Conservation (phyloP, 2,329 filamentous ascomycete species). For the Paramyrothecium sp. region DNA sequence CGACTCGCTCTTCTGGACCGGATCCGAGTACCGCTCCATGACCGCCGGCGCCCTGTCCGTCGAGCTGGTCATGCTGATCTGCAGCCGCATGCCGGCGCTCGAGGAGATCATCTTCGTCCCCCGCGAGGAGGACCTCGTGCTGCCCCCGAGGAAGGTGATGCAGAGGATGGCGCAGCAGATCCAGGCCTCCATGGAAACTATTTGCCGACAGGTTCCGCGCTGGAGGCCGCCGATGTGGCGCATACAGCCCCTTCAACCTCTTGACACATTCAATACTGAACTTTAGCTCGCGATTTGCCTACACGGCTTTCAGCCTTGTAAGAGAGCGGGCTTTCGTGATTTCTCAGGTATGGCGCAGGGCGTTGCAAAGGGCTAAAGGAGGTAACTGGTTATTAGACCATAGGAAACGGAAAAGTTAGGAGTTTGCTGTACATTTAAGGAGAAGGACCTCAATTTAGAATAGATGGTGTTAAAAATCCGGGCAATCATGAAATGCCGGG, state of each 20-base stretch:
- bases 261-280: neutral
- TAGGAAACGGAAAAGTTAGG: too few species aligned
- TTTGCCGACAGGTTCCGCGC: slow-evolving; percentile 24
- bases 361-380: too few species aligned
- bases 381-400: too few species aligned
- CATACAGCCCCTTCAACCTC: slow-evolving; percentile 27
- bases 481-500: too few species aligned
- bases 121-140: slow-evolving; percentile 28
- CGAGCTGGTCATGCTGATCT: slow-evolving; percentile 37
- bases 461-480: too few species aligned
- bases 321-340: too few species aligned
- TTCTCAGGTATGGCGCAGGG: too few species aligned
- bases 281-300: too few species aligned
- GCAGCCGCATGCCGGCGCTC: slow-evolving; percentile 34
- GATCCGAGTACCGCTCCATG: slow-evolving; percentile 32
- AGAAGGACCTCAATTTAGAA: too few species aligned
- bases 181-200: slow-evolving; percentile 28
- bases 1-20: slow-evolving; percentile 41
- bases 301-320: too few species aligned
- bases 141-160: neutral
- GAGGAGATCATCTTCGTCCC: slow-evolving; percentile 44
- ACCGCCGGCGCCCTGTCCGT: slow-evolving; percentile 36
- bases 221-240: slow-evolving; percentile 36
- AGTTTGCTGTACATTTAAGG: too few species aligned
- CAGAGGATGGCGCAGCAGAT: slow-evolving; percentile 34